Base-by-base conservation (phyloP, 2,329 filamentous ascomycete species). In the Amauroascus niger region DNA sequence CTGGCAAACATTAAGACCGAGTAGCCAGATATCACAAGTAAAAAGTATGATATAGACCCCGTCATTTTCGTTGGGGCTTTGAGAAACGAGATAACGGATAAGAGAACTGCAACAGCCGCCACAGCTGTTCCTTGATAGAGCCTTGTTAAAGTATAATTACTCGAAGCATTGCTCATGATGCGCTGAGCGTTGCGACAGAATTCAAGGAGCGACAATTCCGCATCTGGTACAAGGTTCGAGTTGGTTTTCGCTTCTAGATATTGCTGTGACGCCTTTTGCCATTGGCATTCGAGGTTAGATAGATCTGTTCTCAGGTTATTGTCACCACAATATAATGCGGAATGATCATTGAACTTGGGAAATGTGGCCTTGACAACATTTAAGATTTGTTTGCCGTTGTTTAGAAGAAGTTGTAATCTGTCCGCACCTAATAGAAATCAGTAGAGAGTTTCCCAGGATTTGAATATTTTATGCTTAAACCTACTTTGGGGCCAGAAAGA, bases 1-100 rank as follows among this genome's bases (percentile, higher is more conserved):
- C 88, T 95, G 8, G 90, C 91, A 70, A 97, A 97, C 90, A 97
- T 97, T 82, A 96, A 94, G 35, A 81, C 67, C 1, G 84, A 82
- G 64, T 97, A 95, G 0, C 79, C 68, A 0, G 83, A 46, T 0
- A 79, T 79, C 28, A 82, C 73, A 1, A 77, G 58, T 2, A 72
- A 59, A 49, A 86, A 72, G 2, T 71, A 69, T 3, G 63, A 20
- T 2, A 63, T 62, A 16, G 67, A 55, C 30, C 60, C 55, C 60
- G 16, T 66, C 59, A 67, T 47, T 52, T 61, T 67, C 32, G 30
- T 61, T 53, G 62, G 26, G 26, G 24, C 8, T 13, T 60, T 35
- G 70, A 64, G 48, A 55, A 62, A 62, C 37, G 63, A 53, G 37
- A 63, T 56, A 28, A 65, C 58, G 14, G 71, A 69, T 2, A 72